Evolutionary conservation across 1,284 basidiomycete species (phyloP).

Genomic region (Ganoderma lucidum): DNA sequence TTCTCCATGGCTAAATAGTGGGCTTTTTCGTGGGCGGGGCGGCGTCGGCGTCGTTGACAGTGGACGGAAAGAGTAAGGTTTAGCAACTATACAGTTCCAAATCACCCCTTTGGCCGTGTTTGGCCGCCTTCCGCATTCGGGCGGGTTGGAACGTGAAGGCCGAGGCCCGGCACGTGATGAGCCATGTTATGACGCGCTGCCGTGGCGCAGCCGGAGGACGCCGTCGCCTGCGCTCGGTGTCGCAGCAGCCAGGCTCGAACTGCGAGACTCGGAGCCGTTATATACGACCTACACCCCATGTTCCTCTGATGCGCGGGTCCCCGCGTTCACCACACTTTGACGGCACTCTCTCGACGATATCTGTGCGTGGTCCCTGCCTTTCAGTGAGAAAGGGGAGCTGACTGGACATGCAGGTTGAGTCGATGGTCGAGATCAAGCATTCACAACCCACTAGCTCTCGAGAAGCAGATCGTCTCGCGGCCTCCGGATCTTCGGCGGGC

Average conservation of each 20-base stretch:
- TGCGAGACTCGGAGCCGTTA: slow-evolving; percentile 5
- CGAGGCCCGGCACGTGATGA: slow-evolving; percentile 30
- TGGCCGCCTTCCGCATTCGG: slow-evolving; percentile 22
- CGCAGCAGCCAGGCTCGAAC: slow-evolving; percentile 24
- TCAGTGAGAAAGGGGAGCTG: slow-evolving; percentile 9
- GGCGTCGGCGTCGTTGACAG: slow-evolving; percentile 37
- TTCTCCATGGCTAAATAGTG: slow-evolving; percentile 71
- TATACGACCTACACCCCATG: slow-evolving; percentile 28
- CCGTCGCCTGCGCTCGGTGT: slow-evolving; percentile 17
- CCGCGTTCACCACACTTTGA: slow-evolving; percentile 45
- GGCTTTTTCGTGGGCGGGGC: slow-evolving; percentile 33
- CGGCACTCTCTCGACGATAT: slow-evolving; percentile 50
- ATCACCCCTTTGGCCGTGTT: slow-evolving; percentile 34
- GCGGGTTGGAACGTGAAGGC: slow-evolving; percentile 4
- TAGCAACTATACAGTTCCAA: slow-evolving; percentile 46
- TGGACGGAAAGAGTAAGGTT: slow-evolving; percentile 39
- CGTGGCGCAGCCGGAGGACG: slow-evolving; percentile 30
- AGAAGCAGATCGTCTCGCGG: slow-evolving; percentile 32
- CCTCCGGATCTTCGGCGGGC: slow-evolving; percentile 33
- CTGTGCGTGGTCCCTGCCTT: slow-evolving; percentile 43
- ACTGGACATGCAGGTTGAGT: slow-evolving; percentile 53
- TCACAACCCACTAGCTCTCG: slow-evolving; percentile 31
- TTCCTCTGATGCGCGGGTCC: slow-evolving; percentile 40
- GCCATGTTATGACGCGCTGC: slow-evolving; percentile 31
- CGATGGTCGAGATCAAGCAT: slow-evolving; percentile 84